Conservation (phyloP, 768 basidiomycete species). For the Suillus sp. region DNA sequence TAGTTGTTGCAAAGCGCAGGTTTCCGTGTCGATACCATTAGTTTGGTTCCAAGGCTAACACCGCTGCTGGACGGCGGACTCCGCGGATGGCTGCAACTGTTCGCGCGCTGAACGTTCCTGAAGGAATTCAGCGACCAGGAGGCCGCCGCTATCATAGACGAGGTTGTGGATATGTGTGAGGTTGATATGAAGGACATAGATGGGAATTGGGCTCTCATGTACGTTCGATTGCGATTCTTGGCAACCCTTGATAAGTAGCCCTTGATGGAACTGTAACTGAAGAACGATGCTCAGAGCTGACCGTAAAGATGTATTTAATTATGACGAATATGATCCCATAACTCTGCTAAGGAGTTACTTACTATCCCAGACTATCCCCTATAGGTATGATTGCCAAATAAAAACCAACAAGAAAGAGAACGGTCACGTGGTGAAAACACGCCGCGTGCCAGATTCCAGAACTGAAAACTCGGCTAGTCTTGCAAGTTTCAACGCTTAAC, state of each 20-base stretch:
- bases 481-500: neutral
- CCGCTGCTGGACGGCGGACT: constrained; percentile 51
- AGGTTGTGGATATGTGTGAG: constrained; percentile 57
- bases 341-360: neutral
- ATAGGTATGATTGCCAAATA: constrained; percentile 20
- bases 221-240: constrained; percentile 66
- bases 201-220: constrained; percentile 73
- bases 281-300: neutral
- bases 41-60: constrained; percentile 57
- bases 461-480: neutral
- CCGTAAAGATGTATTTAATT: neutral
- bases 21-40: constrained; percentile 57
- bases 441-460: neutral
- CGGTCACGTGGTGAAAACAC: constrained; percentile 32
- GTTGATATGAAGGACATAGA: constrained; percentile 59
- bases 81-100: constrained; percentile 68
- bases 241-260: constrained; percentile 42
- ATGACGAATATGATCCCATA: neutral
- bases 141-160: constrained; percentile 59
- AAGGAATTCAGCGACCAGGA: constrained; percentile 51
- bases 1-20: constrained; percentile 59
- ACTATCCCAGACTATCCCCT: constrained; percentile 2
- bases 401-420: constrained; percentile 21
- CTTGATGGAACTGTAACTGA: neutral
- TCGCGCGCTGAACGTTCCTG: constrained; percentile 64